These are phyloP conservation scores for Colletotrichum coccodes DNA, from an alignment of 2,329 filamentous ascomycete species.

Conservation along the genomic window DNA sequence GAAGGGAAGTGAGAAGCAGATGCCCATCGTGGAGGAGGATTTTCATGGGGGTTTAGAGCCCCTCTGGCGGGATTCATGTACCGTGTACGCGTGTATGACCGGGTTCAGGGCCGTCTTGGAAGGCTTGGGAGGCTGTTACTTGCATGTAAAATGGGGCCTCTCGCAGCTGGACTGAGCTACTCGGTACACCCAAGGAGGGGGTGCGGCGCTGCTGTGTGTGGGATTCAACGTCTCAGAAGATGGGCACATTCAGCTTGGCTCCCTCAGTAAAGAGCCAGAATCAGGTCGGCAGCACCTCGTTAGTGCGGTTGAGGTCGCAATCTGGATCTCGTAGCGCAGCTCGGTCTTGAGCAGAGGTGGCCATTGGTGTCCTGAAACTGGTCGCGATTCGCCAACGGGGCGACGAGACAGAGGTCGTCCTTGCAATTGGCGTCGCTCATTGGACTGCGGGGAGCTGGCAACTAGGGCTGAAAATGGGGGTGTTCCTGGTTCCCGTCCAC, in stretches of 20 bases:
- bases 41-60: conserved; percentile 26
- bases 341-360: conserved; percentile 19
- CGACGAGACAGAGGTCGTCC: conserved; percentile 1
- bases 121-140: conserved; percentile 19
- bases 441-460: conserved; percentile 15
- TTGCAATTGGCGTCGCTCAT: conserved; percentile 25
- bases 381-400: conserved; percentile 17
- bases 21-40: conserved; percentile 27
- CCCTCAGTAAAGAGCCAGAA: background rate
- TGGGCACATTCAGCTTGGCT: conserved; percentile 25
- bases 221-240: conserved; percentile 15
- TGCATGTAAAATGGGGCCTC: conserved; percentile 30
- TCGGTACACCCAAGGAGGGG: conserved; percentile 11
- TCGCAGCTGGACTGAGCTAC: conserved; percentile 17
- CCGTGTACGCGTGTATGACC: conserved; percentile 17
- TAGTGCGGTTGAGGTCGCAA: conserved; percentile 19
- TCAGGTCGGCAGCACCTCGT: background rate
- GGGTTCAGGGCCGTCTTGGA: conserved; percentile 25
- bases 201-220: background rate
- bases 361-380: conserved; percentile 25
- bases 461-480: background rate
- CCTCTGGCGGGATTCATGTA: conserved; percentile 20
- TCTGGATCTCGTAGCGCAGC: background rate
- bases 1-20: conserved; percentile 25
- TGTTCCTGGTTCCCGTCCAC: background rate